Evolutionary conservation across 2,329 filamentous ascomycete species (phyloP), one percentile per base, ranked within the genome.

Genomic region (Cercospora sojina): DNA sequence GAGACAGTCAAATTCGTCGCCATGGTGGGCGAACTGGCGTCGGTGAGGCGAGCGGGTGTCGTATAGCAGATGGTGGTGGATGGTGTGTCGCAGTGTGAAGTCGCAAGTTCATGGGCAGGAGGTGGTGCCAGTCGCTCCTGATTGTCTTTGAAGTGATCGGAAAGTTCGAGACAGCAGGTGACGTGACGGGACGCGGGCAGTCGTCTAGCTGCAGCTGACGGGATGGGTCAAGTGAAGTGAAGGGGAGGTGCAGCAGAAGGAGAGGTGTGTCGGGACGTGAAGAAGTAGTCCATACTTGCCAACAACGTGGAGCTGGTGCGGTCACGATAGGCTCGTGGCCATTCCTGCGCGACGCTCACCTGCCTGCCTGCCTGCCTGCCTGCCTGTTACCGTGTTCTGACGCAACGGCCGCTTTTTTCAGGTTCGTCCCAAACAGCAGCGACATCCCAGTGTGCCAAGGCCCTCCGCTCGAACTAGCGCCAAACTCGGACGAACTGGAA

Each of bases 1-100:
- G 75, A 72, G 18, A 76, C 74, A 18, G 70, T 70, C 55, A 76
- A 65, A 18, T 74, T 76, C 66, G 73, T 73, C 53, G 72, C 71
- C 73, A 75, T 74, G 35, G 59, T 56, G 61, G 62, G 18, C 43
- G 43, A 25, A 10, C 25, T 13, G 43, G 43, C 10, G 20, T 18
- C 10, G 43, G 43, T 23, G 43, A 49, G 10, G 43, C 20, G 23
- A 27, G 29, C 38, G 27, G 25, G 18, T 1, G 27, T 49, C n/a
- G 53, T 8, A 31, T 32, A 49, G 53, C 35, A 38, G 25, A 12
- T 58, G 58, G 29, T 41, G 38, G 60, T 20, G 41, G 58, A 20
- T 38, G 25, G 18, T 49, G 31, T 41, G 56, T 12, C 16, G 43
- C 20, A 31, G 31, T 12, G 13, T 51, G 47, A 32, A 23, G 56